A percentile compares a stretch with the other conserved stretches of the same genome.
Conservation (phyloP, 371 early-diverging fungal species). For the Mortierella sp. region DNA sequence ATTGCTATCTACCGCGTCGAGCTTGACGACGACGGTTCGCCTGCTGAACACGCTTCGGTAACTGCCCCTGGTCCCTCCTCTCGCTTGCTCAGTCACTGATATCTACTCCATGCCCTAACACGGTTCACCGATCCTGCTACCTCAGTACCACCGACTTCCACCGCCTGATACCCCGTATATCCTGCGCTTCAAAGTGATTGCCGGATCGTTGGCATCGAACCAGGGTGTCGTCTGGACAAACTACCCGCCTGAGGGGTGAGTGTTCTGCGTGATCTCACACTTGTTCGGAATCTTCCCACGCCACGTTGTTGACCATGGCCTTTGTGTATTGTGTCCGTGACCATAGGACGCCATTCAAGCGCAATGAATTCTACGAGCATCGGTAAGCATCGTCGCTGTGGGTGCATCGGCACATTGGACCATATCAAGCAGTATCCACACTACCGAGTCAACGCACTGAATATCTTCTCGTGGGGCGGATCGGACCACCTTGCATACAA, state of each 20-base stretch:
- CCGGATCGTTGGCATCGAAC: constrained; percentile 79
- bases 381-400: constrained; percentile 22
- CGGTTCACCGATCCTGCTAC: not conserved
- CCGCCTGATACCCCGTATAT: constrained; percentile 72
- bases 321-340: not conserved
- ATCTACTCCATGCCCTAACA: not conserved
- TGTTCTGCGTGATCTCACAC: not conserved
- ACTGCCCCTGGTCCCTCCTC: no score
- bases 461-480: no score
- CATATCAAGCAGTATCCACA: no score
- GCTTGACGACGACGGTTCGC: constrained; percentile 56
- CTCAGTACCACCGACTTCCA: constrained; percentile 71
- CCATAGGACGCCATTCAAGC: constrained; percentile 31
- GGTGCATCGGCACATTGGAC: no score
- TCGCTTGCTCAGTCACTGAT: no score
- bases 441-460: constrained; percentile 6
- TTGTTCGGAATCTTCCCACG: not conserved
- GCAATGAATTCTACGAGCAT: constrained; percentile 35
- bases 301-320: not conserved
- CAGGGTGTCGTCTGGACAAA: constrained; percentile 80
- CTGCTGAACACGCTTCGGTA: constrained; percentile 46
- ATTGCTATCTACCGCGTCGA: constrained; percentile 43
- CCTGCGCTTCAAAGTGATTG: constrained; percentile 83
- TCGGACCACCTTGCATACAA: no score
- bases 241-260: constrained; percentile 81